Percentiles rank a stretch among this genome's conserved stretches.
These are phyloP conservation scores for Naganishia randhawae DNA, from an alignment of 768 basidiomycete genomes.

Conservation along the genomic window DNA sequence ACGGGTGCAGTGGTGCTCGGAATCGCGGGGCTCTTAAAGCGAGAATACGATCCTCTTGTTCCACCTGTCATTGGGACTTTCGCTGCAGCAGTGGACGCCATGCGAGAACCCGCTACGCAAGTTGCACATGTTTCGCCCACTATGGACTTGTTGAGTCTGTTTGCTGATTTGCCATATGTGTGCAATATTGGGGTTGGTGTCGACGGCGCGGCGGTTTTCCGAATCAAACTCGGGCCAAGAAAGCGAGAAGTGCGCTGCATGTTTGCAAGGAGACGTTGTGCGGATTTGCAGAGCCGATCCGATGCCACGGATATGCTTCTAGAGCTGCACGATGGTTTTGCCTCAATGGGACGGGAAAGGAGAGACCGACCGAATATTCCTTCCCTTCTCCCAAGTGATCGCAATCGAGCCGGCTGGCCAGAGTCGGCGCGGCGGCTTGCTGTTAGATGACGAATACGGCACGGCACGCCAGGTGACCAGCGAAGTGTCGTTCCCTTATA, in stretches of 20 bases:
- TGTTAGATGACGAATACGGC: not conserved
- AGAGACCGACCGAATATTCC: not conserved
- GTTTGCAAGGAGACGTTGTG: no score
- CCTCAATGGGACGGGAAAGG: not conserved
- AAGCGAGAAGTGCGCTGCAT: not conserved
- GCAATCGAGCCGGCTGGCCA: not conserved
- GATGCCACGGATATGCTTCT: no score
- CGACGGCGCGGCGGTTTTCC: not conserved
- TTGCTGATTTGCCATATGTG: not conserved
- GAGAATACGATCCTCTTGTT: not conserved
- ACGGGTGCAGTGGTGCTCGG: not conserved
- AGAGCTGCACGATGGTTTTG: not conserved
- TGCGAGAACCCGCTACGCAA: not conserved
- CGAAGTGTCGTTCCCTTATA: not conserved
- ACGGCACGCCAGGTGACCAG: not conserved
- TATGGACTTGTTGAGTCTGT: not conserved
- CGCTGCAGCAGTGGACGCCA: constrained; percentile 1
- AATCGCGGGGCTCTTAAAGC: not conserved
- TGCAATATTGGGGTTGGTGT: no score
- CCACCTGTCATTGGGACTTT: not conserved
- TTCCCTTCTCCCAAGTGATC: no score
- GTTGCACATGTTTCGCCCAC: not conserved
- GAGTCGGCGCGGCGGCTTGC: not conserved
- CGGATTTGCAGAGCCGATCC: no score
- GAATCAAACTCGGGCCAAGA: not conserved